phyloP scores from a whole-genome alignment of 768 basidiomycete genomes.

The Auricularia cornea region DNA sequence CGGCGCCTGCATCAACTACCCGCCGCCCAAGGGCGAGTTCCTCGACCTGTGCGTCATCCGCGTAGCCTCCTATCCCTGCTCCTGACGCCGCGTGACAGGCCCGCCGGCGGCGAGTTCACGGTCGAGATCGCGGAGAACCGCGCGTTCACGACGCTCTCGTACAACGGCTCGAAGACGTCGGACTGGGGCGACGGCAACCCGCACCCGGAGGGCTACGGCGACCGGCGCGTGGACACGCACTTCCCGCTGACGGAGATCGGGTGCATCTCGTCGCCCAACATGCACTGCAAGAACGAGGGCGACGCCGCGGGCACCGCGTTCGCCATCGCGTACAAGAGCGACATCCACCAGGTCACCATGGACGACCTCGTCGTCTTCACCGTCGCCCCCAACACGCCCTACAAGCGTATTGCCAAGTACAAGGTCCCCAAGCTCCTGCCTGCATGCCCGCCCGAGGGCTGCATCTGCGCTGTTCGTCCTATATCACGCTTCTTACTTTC shows the following conservation, averaged over 20 bases:
- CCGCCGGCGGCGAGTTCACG: conserved; percentile 3
- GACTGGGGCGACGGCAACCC: conserved; percentile 5
- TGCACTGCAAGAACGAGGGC: background rate
- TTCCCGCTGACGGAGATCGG: background rate
- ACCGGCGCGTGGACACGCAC: background rate
- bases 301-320: conserved; percentile 3
- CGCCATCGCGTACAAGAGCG: conserved; percentile 6
- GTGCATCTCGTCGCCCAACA: conserved; percentile 1
- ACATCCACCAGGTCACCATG: conserved; percentile 2
- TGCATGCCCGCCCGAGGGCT: conserved; percentile 6
- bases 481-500: too few species aligned
- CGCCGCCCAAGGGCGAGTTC: conserved; percentile 4
- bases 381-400: conserved; percentile 6
- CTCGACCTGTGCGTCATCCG: conserved; percentile 2
- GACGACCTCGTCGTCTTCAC: conserved; percentile 7
- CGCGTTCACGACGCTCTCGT: conserved; percentile 3
- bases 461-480: conserved; percentile 6
- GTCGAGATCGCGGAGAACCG: conserved; percentile 5
- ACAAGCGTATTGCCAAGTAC: conserved; percentile 6
- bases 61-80: background rate
- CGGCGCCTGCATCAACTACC: conserved; percentile 2
- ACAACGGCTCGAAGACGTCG: background rate
- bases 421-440: conserved; percentile 4
- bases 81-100: background rate
- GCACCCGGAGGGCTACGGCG: conserved; percentile 1